phyloP scores from a whole-genome alignment of 2,329 filamentous ascomycete species.

The Dryadomyces sulphureus region DNA sequence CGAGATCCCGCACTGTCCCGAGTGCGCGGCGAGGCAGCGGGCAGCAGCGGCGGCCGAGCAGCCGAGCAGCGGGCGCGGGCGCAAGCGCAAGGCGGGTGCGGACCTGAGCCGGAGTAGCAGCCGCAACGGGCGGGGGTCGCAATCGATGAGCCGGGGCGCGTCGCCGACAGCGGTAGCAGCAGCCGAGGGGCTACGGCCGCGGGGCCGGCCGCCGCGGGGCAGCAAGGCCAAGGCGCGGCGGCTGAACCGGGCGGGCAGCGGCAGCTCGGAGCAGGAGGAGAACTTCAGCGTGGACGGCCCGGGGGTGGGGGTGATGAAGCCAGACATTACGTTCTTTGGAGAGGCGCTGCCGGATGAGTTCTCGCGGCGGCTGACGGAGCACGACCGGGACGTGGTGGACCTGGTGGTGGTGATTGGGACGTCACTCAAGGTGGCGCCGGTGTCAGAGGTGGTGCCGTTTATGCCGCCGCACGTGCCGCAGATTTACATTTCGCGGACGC shows the following conservation, averaged over 20 bases:
- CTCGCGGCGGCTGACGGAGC: conserved; percentile 61
- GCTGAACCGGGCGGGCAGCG: conserved; percentile 25
- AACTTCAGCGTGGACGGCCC: conserved; percentile 31
- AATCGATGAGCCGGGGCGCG: conserved; percentile 7
- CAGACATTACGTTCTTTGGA: conserved; percentile 96
- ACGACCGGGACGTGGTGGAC: conserved; percentile 69
- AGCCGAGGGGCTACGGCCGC: neutral
- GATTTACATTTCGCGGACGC: conserved; percentile 76
- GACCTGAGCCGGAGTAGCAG: neutral
- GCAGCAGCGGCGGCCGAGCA: neutral
- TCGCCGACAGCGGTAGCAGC: conserved; percentile 4
- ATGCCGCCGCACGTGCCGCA: conserved; percentile 70
- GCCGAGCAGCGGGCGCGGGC: neutral
- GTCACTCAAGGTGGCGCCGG: conserved; percentile 86
- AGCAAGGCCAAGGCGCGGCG: conserved; percentile 19
- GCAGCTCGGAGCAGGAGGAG: conserved; percentile 35
- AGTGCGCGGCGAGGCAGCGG: conserved; percentile 39
- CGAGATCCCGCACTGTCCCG: conserved; percentile 61
- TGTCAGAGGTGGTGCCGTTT: conserved; percentile 77
- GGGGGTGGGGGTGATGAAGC: conserved; percentile 74
- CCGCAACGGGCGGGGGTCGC: neutral
- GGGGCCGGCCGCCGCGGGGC: conserved; percentile 6
- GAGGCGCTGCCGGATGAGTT: conserved; percentile 79
- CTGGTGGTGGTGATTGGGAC: conserved; percentile 94
- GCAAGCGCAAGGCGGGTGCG: conserved; percentile 12